phyloP scores from a whole-genome alignment of 2,329 filamentous ascomycete species.

The Trichoderma breve region DNA sequence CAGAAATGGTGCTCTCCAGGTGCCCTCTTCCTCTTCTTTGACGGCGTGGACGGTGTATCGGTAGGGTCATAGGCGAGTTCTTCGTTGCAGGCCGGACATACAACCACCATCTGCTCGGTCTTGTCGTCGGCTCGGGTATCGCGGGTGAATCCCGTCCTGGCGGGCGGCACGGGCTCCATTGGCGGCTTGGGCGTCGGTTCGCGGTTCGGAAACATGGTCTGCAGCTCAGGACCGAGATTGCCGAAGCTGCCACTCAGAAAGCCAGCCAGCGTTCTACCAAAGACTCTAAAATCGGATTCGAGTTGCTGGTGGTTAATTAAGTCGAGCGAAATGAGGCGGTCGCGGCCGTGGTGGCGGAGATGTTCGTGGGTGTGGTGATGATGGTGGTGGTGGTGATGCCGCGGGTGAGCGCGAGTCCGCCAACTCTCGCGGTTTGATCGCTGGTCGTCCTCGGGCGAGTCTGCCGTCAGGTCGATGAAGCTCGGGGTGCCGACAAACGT shows the following conservation, averaged over 20 bases:
- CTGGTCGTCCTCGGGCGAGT: conserved; percentile 40
- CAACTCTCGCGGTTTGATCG: conserved; percentile 10
- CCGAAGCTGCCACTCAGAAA: conserved; percentile 27
- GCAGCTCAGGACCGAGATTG: conserved; percentile 33
- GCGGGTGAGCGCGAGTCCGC: conserved; percentile 19
- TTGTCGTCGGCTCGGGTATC: conserved; percentile 48
- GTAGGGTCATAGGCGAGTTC: conserved; percentile 74
- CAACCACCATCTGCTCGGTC: conserved; percentile 67
- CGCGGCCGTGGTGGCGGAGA: conserved; percentile 3
- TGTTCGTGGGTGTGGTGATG: conserved; percentile 1
- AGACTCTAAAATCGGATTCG: conserved; percentile 23
- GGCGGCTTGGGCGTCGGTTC: conserved; percentile 42
- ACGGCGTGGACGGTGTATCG: conserved; percentile 29
- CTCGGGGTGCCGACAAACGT: conserved; percentile 38
- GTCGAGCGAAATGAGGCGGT: conserved; percentile 29
- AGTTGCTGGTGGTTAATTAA: conserved; percentile 26
- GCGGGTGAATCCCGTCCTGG: conserved; percentile 76
- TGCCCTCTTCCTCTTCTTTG: conserved; percentile 46
- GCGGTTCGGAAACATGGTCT: conserved; percentile 21
- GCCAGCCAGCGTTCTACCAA: conserved; percentile 29
- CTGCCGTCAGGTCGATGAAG: conserved; percentile 54
- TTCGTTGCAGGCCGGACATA: conserved; percentile 83
- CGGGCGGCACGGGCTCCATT: conserved; percentile 62
- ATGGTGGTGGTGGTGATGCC: conserved; percentile 22
- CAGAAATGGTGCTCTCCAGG: conserved; percentile 80